Evolutionary conservation across 2,329 filamentous ascomycete genomes (phyloP), one percentile per base, ranked within the genome.

Genomic region (Ophiobolus disseminans): DNA sequence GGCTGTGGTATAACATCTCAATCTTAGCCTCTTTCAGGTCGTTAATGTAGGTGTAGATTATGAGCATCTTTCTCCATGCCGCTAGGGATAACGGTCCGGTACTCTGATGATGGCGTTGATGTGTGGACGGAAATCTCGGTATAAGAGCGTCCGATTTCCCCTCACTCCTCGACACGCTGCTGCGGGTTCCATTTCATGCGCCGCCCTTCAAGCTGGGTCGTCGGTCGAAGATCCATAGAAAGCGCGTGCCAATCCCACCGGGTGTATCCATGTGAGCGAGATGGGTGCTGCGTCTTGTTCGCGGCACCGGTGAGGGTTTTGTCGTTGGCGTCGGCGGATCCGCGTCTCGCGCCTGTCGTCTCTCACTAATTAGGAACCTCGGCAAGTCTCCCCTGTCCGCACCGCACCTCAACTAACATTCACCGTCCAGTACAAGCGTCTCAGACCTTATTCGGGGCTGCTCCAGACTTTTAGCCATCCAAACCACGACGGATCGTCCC

Each of bases 61-160:
- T 32, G 16, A 32, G 9, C 10, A 32, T 32, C 9, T 16, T 11
- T 25, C 26, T 46, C 45, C 46, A 26, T 43, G 31, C 19, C 42
- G 20, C 34, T 57, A 60, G 60, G 60, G 38, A 40, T 16, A 14
- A 43, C 62, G 62, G 58, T 49, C 60, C 62, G 58, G 43, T n/a
- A 28, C 55, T 54, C 34, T 46, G 13, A 25, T 48, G 26, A n/a
- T 38, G 38, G 26, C 31, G 40, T 34, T n/a, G 6, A 35, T 53
- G 43, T 61, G 35, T 60, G 60, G 62, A 62, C 57, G 60, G 58
- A 62, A 51, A 36, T 37, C 53, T 65, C 59, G 60, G 58, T 49
- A 39, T 23, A 30, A 48, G 40, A 48, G 57, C 35, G 40, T 35
- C 62, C 62, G 62, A 50, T 13, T 26, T 40, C 38, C 23, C 22